Evolutionary conservation across 345 rosid species (phyloP).

Genomic region (Corchorus capsularis): DNA sequence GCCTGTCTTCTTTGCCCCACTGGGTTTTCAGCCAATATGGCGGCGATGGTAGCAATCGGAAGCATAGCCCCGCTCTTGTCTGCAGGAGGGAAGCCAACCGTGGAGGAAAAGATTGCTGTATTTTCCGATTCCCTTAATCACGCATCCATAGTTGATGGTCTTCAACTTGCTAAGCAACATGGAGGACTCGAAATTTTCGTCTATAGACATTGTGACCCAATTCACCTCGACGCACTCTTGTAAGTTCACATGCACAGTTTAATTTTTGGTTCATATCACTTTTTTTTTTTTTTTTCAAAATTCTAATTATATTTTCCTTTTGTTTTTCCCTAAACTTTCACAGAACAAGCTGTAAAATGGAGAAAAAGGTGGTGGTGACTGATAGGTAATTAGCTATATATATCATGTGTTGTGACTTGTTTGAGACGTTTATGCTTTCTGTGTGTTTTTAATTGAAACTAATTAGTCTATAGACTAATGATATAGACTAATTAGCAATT

Average conservation of each 20-base stretch:
- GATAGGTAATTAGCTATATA: conserved; percentile 50
- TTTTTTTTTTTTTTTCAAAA: too few species aligned
- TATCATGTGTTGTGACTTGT: too few species aligned
- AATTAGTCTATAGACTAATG: too few species aligned
- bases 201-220: conserved; percentile 81
- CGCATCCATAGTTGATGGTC: conserved; percentile 93
- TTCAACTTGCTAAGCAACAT: conserved; percentile 68
- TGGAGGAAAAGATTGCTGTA: conserved; percentile 65
- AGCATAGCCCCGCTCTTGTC: conserved; percentile 62
- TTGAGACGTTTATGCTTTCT: too few species aligned
- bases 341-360: conserved; percentile 66
- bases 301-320: not conserved
- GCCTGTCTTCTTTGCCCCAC: conserved; percentile 96
- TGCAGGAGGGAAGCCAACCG: conserved; percentile 40
- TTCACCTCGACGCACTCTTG: conserved; percentile 72
- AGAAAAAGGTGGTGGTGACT: conserved; percentile 84
- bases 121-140: conserved; percentile 92
- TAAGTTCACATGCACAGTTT: conserved; percentile 40
- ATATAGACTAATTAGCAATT: too few species aligned
- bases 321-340: not conserved
- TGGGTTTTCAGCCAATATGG: conserved; percentile 94
- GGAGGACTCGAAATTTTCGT: conserved; percentile 52
- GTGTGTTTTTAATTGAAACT: too few species aligned
- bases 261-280: not conserved
- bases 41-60: conserved; percentile 86